Conservation (phyloP, 2,329 filamentous ascomycete species). For the Gremmenia infestans region DNA sequence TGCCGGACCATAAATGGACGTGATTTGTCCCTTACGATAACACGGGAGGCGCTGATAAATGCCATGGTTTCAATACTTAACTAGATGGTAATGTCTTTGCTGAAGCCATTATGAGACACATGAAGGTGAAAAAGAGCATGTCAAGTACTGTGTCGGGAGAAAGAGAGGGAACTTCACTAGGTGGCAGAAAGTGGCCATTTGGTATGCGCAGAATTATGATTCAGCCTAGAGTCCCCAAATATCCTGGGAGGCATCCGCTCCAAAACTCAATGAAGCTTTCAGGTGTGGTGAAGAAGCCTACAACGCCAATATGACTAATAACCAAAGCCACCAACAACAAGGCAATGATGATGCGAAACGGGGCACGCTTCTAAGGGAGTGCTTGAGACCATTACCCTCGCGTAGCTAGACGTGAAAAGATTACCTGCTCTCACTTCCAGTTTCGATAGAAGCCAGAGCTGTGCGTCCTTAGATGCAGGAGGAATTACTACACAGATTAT, state of each 20-base stretch:
- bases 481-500: too few species aligned
- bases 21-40: constrained; percentile 52
- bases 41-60: constrained; percentile 33
- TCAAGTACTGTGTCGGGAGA: constrained; percentile 47
- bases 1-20: constrained; percentile 58
- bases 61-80: constrained; percentile 49
- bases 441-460: too few species aligned
- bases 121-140: constrained; percentile 44
- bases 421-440: too few species aligned
- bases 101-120: constrained; percentile 50
- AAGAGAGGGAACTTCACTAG: constrained; percentile 41
- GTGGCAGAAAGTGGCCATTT: constrained; percentile 43
- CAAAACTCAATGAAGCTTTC: constrained; percentile 46
- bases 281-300: constrained; percentile 53
- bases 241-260: constrained; percentile 41
- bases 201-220: constrained; percentile 48
- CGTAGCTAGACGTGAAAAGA: constrained; percentile 39
- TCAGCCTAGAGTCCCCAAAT: constrained; percentile 46
- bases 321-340: too few species aligned
- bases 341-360: too few species aligned
- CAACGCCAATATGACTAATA: constrained; percentile 49
- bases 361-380: too few species aligned
- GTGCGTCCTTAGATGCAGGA: too few species aligned
- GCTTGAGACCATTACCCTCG: constrained; percentile 37
- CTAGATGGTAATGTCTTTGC: constrained; percentile 54